These are phyloP conservation scores for Exophiala xenobiotica DNA, from an alignment of 2,329 filamentous ascomycete genomes.

Conservation along the genomic window DNA sequence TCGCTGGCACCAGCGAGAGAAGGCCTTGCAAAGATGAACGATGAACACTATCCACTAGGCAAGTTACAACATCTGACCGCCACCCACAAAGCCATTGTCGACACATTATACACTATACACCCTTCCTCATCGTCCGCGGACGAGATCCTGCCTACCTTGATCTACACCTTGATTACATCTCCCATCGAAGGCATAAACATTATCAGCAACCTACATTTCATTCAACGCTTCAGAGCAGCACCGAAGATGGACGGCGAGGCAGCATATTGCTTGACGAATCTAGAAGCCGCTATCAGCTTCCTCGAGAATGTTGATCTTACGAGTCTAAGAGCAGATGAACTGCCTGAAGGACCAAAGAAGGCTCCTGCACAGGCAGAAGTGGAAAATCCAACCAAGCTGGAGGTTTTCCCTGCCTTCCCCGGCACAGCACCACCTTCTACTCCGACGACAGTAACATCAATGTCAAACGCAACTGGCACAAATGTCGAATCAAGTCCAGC, in stretches of 20 bases:
- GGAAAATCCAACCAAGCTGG: conserved; percentile 36
- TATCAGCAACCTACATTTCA: conserved; percentile 92
- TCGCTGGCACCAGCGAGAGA: conserved; percentile 70
- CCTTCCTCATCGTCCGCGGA: conserved; percentile 84
- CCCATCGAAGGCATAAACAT: conserved; percentile 82
- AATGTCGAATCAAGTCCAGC: conserved; percentile 26
- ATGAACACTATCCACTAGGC: conserved; percentile 81
- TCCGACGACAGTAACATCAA: conserved; percentile 20
- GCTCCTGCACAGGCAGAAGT: conserved; percentile 45
- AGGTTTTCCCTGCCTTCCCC: conserved; percentile 30
- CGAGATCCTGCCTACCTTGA: conserved; percentile 94
- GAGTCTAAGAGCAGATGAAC: conserved; percentile 78
- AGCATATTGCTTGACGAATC: conserved; percentile 92
- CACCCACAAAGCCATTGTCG: conserved; percentile 91
- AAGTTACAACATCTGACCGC: conserved; percentile 87
- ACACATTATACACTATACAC: conserved; percentile 68
- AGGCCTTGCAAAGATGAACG: conserved; percentile 77
- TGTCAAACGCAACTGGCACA: conserved; percentile 33
- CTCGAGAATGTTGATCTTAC: conserved; percentile 92
- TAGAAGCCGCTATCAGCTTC: conserved; percentile 93
- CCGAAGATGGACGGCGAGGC: conserved; percentile 88
- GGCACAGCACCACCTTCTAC: conserved; percentile 13
- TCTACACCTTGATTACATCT: conserved; percentile 91
- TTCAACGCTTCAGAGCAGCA: conserved; percentile 84
- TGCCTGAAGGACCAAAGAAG: conserved; percentile 66